These are phyloP conservation scores for Fraxinus quadrangulata DNA, from an alignment of 257 asterid genomes.

Conservation along the genomic window DNA sequence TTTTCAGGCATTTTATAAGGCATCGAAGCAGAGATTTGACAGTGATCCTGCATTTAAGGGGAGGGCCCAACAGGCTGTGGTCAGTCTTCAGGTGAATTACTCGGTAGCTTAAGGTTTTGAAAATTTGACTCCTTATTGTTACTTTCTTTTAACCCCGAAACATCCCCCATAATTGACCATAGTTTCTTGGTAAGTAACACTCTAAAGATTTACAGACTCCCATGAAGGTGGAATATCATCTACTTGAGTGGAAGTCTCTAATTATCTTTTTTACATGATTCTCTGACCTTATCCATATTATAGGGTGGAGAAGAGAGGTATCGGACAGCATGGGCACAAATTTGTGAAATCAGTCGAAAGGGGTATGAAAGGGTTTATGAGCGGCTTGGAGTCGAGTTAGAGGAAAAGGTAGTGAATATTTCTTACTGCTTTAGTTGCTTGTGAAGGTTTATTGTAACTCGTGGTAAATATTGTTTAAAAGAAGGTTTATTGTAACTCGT, in stretches of 20 bases:
- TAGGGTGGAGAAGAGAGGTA: slow-evolving; percentile 87
- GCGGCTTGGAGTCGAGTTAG: slow-evolving; percentile 74
- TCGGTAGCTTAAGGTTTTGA: slow-evolving; percentile 8
- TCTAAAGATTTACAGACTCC: background rate
- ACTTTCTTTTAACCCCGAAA: slow-evolving; percentile 16
- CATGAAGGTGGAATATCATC: slow-evolving; percentile 10
- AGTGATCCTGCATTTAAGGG: slow-evolving; percentile 75
- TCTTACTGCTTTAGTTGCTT: slow-evolving; percentile 14
- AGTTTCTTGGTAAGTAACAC: slow-evolving; percentile 1
- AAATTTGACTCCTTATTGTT: slow-evolving; percentile 4
- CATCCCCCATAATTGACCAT: slow-evolving; percentile 10
- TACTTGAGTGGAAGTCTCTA: slow-evolving; percentile 8
- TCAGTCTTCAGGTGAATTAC: slow-evolving; percentile 83
- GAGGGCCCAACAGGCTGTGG: slow-evolving; percentile 88
- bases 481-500: slow-evolving; percentile 9
- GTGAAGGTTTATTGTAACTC: slow-evolving; percentile 9
- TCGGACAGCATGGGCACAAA: slow-evolving; percentile 76
- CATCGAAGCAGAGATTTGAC: slow-evolving; percentile 83
- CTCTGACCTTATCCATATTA: slow-evolving; percentile 14
- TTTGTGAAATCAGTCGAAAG: slow-evolving; percentile 82
- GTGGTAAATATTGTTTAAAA: background rate
- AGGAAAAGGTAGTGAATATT: slow-evolving; percentile 64
- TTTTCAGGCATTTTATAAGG: slow-evolving; percentile 80
- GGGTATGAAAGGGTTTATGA: slow-evolving; percentile 70
- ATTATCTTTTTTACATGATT: slow-evolving; percentile 15